These are phyloP conservation scores for Fagus crenata DNA, from an alignment of 306 rosid species.

Conservation along the genomic window DNA sequence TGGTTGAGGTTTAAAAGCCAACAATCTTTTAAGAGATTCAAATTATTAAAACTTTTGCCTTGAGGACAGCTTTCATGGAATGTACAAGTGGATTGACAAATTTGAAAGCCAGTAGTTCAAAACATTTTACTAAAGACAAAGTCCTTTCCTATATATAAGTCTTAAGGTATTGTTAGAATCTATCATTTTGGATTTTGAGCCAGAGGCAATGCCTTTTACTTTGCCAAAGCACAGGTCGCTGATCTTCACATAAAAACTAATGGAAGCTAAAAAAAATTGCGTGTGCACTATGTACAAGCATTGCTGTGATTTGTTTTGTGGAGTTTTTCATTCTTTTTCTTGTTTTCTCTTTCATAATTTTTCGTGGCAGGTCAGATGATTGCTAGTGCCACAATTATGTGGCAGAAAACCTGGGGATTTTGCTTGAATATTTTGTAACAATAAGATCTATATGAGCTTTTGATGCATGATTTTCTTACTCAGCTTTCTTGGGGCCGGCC, in stretches of 20 bases:
- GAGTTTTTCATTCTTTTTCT: not conserved
- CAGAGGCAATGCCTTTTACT: not conserved
- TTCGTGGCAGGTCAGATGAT: not conserved
- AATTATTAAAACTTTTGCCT: not conserved
- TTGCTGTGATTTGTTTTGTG: not conserved
- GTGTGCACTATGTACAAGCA: too few relatives aligned
- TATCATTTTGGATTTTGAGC: not conserved
- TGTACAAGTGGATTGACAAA: not conserved
- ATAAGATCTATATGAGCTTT: not conserved
- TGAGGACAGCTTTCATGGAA: not conserved
- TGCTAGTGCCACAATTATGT: conserved; percentile 4
- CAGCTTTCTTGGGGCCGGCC: not conserved
- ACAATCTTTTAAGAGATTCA: not conserved
- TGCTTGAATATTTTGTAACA: not conserved
- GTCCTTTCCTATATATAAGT: not conserved
- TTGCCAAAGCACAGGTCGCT: not conserved
- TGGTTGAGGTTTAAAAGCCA: not conserved
- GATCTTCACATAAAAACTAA: not conserved
- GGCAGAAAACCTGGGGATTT: not conserved
- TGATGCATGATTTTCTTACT: conserved; percentile 2
- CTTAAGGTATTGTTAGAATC: not conserved
- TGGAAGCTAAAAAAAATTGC: too few relatives aligned
- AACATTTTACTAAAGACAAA: not conserved
- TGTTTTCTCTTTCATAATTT: not conserved
- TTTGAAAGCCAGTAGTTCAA: not conserved